phyloP scores from a whole-genome alignment of 1,284 basidiomycete species.

The Leccinum pachyderme region DNA sequence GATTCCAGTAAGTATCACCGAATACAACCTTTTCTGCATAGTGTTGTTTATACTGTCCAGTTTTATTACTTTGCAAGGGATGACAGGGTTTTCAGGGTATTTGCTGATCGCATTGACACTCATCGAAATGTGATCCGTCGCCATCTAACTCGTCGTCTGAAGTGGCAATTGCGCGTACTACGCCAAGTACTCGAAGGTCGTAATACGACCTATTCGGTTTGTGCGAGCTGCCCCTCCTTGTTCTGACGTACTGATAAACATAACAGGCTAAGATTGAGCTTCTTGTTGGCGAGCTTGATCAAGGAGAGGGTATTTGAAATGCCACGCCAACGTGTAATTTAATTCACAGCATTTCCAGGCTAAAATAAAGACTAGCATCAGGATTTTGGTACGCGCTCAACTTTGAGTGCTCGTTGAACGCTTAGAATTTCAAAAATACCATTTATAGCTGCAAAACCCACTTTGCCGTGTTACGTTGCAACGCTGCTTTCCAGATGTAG shows the following conservation, averaged over 20 bases:
- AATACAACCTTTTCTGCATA: background rate
- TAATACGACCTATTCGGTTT: conserved; percentile 59
- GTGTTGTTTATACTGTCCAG: conserved; percentile 37
- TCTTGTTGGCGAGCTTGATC: conserved; percentile 58
- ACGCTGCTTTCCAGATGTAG: too few relatives aligned
- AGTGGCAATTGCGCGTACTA: conserved; percentile 69
- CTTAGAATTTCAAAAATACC: too few relatives aligned
- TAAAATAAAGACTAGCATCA: background rate
- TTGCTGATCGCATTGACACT: conserved; percentile 56
- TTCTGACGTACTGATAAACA: conserved; percentile 7
- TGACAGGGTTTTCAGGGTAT: conserved; percentile 72
- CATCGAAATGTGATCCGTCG: conserved; percentile 51
- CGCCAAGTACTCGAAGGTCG: conserved; percentile 63
- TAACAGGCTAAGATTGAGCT: conserved; percentile 66
- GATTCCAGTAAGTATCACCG: conserved; percentile 55
- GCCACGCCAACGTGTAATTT: conserved; percentile 4
- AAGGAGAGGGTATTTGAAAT: conserved; percentile 50
- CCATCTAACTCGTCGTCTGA: conserved; percentile 52
- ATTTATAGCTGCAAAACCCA: too few relatives aligned
- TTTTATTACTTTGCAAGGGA: conserved; percentile 79
- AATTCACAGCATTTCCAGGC: background rate
- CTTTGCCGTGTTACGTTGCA: too few relatives aligned
- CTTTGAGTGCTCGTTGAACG: too few relatives aligned
- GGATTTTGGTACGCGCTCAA: too few relatives aligned
- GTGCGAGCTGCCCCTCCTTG: conserved; percentile 23